Evolutionary conservation across 2,329 filamentous ascomycete species (phyloP).

Genomic region (Waltergamsia citrina): DNA sequence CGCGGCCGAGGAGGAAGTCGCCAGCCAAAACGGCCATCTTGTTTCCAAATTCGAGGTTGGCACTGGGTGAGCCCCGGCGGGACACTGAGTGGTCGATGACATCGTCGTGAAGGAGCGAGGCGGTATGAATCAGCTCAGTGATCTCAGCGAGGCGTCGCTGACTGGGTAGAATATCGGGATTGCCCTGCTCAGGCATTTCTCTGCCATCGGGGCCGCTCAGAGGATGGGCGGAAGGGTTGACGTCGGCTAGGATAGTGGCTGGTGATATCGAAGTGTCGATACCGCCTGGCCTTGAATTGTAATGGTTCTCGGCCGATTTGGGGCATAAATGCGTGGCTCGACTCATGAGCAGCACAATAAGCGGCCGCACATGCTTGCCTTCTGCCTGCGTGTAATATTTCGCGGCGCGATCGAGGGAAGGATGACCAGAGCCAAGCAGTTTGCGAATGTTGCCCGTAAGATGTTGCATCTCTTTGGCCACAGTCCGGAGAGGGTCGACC

Average conservation of each 20-base stretch:
- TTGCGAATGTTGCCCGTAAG: slow-evolving; percentile 88
- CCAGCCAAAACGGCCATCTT: slow-evolving; percentile 98
- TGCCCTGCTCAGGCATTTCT: slow-evolving; percentile 23
- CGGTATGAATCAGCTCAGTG: slow-evolving; percentile 93
- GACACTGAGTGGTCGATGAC: slow-evolving; percentile 91
- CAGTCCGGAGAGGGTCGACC: slow-evolving; percentile 79
- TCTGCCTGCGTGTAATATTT: slow-evolving; percentile 98
- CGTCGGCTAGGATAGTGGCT: slow-evolving; percentile 57
- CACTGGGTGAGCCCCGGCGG: slow-evolving; percentile 74
- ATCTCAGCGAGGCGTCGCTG: slow-evolving; percentile 92
- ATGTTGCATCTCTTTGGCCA: slow-evolving; percentile 95
- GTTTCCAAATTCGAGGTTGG: slow-evolving; percentile 94
- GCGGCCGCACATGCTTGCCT: slow-evolving; percentile 91
- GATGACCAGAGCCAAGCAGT: slow-evolving; percentile 88
- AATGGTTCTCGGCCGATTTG: slow-evolving; percentile 33
- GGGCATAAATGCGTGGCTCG: slow-evolving; percentile 77
- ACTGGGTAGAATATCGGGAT: slow-evolving; percentile 74
- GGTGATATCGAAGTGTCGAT: slow-evolving; percentile 49
- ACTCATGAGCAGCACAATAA: slow-evolving; percentile 94
- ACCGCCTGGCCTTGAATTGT: slow-evolving; percentile 29
- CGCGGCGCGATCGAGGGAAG: slow-evolving; percentile 84
- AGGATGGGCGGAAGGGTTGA: slow-evolving; percentile 57
- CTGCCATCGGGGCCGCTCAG: slow-evolving; percentile 30
- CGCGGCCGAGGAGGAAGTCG: slow-evolving; percentile 89
- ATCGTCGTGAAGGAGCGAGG: slow-evolving; percentile 93